Evolutionary conservation across 2,329 filamentous ascomycete genomes (phyloP).

Genomic region (Fusarium sp.): DNA sequence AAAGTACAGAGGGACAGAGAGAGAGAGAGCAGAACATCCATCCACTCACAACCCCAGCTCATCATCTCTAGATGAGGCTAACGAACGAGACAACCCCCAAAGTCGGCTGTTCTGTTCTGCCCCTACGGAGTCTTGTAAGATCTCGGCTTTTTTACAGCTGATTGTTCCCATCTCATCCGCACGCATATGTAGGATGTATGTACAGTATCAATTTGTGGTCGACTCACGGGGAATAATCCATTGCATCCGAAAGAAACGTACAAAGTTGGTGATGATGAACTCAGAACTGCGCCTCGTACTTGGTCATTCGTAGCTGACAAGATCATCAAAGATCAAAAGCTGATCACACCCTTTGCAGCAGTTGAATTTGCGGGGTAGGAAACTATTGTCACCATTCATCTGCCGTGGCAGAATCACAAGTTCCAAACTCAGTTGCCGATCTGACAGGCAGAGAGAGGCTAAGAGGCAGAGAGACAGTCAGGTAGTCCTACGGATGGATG

Average conservation of each 20-base stretch:
- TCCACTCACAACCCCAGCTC: conserved; percentile 21
- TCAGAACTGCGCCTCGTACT: conserved; percentile 18
- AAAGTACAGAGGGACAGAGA: too few species aligned
- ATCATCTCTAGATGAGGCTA: conserved; percentile 24
- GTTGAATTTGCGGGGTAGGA: conserved; percentile 31
- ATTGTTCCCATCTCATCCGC: conserved; percentile 10
- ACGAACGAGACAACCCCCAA: conserved; percentile 17
- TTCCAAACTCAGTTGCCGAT: conserved; percentile 9
- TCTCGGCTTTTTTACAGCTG: conserved; percentile 7
- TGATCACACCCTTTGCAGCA: conserved; percentile 7
- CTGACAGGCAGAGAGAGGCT: neutral
- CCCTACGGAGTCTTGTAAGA: neutral
- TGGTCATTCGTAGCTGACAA: conserved; percentile 18
- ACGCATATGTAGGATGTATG: neutral
- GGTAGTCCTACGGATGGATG: neutral
- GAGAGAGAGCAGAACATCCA: neutral
- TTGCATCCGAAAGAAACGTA: conserved; percentile 18
- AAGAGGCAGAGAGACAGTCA: neutral
- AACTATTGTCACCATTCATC: conserved; percentile 18
- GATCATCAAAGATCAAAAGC: conserved; percentile 23
- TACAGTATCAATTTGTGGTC: neutral
- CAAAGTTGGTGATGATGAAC: neutral
- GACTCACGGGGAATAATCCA: neutral
- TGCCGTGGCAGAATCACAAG: neutral
- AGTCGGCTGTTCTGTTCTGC: neutral